Conservation (phyloP, 2,329 filamentous ascomycete genomes). For the Exophiala bonariae region DNA sequence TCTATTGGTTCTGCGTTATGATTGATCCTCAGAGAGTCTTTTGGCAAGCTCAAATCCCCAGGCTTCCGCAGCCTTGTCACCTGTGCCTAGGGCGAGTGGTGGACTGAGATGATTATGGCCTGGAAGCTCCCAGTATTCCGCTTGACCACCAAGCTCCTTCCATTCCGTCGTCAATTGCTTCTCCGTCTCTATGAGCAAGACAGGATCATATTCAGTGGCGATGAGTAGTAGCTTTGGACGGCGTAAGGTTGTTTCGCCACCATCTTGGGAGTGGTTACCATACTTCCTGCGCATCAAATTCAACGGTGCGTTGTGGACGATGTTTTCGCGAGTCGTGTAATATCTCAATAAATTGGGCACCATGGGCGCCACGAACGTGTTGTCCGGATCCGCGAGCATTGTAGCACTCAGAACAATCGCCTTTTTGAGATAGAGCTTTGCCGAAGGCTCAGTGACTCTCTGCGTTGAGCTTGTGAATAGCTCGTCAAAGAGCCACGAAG, state of each 20-base stretch:
- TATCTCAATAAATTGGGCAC: constrained; percentile 1
- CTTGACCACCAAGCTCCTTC: not conserved
- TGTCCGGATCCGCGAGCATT: constrained; percentile 1
- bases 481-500: constrained; percentile 5
- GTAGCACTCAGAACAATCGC: constrained; percentile 5
- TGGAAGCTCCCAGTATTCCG: constrained; percentile 1
- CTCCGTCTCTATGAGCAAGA: not conserved
- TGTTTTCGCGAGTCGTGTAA: not conserved
- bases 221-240: constrained; percentile 2
- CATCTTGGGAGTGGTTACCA: not conserved
- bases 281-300: not conserved
- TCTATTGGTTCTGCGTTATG: too few relatives aligned
- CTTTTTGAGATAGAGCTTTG: not conserved
- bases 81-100: constrained; percentile 8
- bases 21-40: constrained; percentile 1
- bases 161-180: not conserved
- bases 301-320: not conserved
- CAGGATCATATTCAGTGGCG: constrained; percentile 9
- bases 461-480: not conserved
- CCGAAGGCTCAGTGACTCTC: not conserved
- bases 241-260: not conserved
- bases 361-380: not conserved
- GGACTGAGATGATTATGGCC: constrained; percentile 18
- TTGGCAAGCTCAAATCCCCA: constrained; percentile 8
- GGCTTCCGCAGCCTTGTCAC: constrained; percentile 2